Conservation (phyloP, 2,329 filamentous ascomycete genomes). For the Epichloe sp. region DNA sequence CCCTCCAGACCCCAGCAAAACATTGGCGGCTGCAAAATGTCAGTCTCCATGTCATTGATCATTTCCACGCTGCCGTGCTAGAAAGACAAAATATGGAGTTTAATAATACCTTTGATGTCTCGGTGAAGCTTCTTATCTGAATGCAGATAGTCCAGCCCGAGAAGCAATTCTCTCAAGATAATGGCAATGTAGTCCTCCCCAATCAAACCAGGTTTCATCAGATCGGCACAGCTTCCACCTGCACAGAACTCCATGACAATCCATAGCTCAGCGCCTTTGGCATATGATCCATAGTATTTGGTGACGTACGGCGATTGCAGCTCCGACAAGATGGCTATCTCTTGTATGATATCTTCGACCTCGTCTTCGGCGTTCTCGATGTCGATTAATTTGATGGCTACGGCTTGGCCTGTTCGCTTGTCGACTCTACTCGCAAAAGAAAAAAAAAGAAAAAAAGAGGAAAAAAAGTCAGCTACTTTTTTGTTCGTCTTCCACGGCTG, state of each 20-base stretch:
- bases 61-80: neutral
- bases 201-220: constrained; percentile 88
- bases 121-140: constrained; percentile 91
- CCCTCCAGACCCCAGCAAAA: constrained; percentile 76
- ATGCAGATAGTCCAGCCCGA: constrained; percentile 87
- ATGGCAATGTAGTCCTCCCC: constrained; percentile 95
- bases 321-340: constrained; percentile 94
- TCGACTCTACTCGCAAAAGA: constrained; percentile 52
- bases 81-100: neutral
- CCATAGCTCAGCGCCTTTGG: constrained; percentile 94
- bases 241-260: constrained; percentile 99
- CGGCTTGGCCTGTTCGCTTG: constrained; percentile 81
- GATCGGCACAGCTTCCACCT: constrained; percentile 86
- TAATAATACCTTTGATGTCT: constrained; percentile 72
- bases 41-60: neutral
- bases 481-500: neutral
- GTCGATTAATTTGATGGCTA: constrained; percentile 97
- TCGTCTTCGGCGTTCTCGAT: constrained; percentile 98
- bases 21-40: constrained; percentile 61
- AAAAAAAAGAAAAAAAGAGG: neutral
- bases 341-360: constrained; percentile 97
- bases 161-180: constrained; percentile 76
- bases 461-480: neutral
- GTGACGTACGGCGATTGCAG: constrained; percentile 94
- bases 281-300: constrained; percentile 93